A percentile compares a stretch with the other conserved stretches of the same genome.
Evolutionary conservation across 768 basidiomycete genomes (phyloP).

Genomic region (Cubamyces sp.): DNA sequence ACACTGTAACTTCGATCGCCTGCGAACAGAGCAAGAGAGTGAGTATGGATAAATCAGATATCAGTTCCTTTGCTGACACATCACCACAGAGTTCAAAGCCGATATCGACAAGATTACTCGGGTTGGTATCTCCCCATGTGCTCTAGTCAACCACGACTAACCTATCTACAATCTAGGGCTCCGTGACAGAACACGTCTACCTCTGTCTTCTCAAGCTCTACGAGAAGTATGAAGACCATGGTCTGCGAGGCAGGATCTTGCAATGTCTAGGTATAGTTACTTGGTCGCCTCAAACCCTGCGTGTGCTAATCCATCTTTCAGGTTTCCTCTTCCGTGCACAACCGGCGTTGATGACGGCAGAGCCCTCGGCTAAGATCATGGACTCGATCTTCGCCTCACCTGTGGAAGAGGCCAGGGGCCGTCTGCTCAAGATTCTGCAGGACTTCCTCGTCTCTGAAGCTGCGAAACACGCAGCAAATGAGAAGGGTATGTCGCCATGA

Average conservation of each 20-base stretch:
- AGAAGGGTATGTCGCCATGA: conserved; percentile 54
- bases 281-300: not conserved
- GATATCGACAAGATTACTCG: conserved; percentile 64
- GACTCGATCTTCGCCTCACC: conserved; percentile 81
- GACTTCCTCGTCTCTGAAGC: conserved; percentile 89
- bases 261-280: conserved; percentile 77
- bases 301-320: conserved; percentile 1
- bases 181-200: conserved; percentile 87
- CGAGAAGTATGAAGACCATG: conserved; percentile 59
- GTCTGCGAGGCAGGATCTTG: conserved; percentile 71
- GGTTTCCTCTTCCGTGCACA: conserved; percentile 93
- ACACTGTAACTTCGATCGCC: conserved; percentile 83
- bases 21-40: conserved; percentile 68
- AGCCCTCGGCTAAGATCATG: conserved; percentile 82
- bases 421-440: conserved; percentile 85
- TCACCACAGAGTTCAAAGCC: conserved; percentile 50
- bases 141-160: not conserved
- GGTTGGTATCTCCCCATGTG: conserved; percentile 37
- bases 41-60: conserved; percentile 31
- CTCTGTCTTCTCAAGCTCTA: conserved; percentile 71
- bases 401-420: conserved; percentile 72
- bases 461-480: conserved; percentile 70
- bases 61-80: not conserved
- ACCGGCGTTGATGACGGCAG: conserved; percentile 87
- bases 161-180: conserved; percentile 45